These are phyloP conservation scores for Plenodomus tracheiphilus DNA, from an alignment of 2,329 filamentous ascomycete species.

Conservation along the genomic window DNA sequence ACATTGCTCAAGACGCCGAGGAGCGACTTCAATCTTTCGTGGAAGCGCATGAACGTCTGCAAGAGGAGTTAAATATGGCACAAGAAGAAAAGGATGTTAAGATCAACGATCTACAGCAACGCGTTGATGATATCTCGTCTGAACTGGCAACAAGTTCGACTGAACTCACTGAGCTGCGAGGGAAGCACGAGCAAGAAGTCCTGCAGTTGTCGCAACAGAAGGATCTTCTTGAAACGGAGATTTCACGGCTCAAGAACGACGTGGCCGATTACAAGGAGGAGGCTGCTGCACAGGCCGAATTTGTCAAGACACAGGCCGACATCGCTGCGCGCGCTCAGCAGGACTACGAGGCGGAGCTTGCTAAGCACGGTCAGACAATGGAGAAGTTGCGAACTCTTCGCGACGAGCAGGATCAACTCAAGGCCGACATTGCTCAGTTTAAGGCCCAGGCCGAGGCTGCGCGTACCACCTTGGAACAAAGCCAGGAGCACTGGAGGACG, in stretches of 20 bases:
- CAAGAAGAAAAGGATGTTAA: constrained; percentile 77
- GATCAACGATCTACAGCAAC: constrained; percentile 80
- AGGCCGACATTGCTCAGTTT: constrained; percentile 73
- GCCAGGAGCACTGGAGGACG: constrained; percentile 85
- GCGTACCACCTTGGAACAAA: constrained; percentile 75
- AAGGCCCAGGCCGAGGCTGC: constrained; percentile 84
- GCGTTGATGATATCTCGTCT: constrained; percentile 78
- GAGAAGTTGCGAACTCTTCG: constrained; percentile 80
- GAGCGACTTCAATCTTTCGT: constrained; percentile 81
- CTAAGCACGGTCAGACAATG: constrained; percentile 95
- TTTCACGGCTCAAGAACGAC: constrained; percentile 80
- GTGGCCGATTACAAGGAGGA: constrained; percentile 78
- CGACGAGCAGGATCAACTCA: constrained; percentile 78
- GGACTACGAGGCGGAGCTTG: constrained; percentile 90
- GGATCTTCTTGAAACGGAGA: constrained; percentile 73
- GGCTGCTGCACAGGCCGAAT: constrained; percentile 83
- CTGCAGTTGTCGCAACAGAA: constrained; percentile 81
- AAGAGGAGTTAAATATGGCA: constrained; percentile 78
- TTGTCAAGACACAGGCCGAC: constrained; percentile 88
- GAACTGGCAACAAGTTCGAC: constrained; percentile 82
- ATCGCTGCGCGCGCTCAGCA: constrained; percentile 93
- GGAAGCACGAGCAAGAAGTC: constrained; percentile 76
- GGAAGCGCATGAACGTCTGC: constrained; percentile 69
- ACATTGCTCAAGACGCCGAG: constrained; percentile 83
- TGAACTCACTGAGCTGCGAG: constrained; percentile 78